Conservation (phyloP, 306 rosid genomes). For the Amphicarpaea edgeworthii region DNA sequence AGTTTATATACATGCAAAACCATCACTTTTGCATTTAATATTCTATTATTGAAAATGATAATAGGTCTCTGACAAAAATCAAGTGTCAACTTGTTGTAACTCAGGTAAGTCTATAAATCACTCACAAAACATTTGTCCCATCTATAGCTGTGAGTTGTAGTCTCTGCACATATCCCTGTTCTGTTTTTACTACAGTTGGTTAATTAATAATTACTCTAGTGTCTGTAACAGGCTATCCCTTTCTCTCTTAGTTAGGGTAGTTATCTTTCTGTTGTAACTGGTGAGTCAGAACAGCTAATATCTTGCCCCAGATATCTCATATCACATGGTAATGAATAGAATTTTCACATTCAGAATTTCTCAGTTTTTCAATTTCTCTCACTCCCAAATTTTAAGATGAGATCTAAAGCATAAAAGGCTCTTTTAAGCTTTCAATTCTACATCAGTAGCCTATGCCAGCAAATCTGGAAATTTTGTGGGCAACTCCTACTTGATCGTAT, state of each 20-base stretch:
- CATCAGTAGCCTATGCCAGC: too few species aligned
- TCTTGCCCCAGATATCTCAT: neutral
- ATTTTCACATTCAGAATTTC: neutral
- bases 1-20: neutral
- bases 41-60: neutral
- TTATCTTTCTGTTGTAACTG: neutral
- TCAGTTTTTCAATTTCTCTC: neutral
- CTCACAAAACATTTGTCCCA: neutral
- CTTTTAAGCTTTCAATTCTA: too few species aligned
- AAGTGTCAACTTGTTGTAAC: neutral
- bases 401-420: too few species aligned
- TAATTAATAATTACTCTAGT: too few species aligned
- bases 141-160: neutral
- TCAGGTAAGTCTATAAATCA: neutral
- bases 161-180: neutral
- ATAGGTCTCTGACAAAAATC: neutral
- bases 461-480: too few species aligned
- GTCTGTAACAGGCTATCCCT: too few species aligned
- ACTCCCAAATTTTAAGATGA: neutral
- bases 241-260: neutral
- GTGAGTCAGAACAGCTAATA: neutral
- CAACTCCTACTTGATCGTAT: too few species aligned
- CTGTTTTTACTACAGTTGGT: neutral
- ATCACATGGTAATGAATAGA: neutral
- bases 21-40: neutral